phyloP scores from a whole-genome alignment of 176 grass and related monocot genomes.

The Tillandsia leiboldiana region DNA sequence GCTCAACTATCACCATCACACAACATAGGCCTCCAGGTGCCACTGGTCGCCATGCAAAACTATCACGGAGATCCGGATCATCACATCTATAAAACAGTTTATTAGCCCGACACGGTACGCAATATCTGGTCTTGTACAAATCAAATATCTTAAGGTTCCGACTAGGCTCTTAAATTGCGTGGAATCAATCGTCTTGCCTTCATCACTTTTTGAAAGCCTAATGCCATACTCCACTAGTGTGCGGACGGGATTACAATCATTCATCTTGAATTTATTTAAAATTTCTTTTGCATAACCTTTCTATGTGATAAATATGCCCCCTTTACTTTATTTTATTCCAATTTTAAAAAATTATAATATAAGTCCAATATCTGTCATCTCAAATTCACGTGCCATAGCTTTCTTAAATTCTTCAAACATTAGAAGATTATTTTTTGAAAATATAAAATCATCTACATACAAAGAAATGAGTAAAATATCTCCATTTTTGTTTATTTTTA shows the following conservation, averaged over 20 bases:
- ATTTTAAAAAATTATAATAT: not conserved
- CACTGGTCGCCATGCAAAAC: no score
- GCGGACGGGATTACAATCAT: no score
- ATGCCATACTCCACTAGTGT: not conserved
- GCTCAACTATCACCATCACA: no score
- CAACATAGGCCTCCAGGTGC: no score
- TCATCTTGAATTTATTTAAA: no score
- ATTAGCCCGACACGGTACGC: not conserved
- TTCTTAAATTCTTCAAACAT: not conserved
- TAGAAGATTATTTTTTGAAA: no score
- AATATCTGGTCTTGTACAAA: not conserved
- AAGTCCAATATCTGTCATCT: not conserved
- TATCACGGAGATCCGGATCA: no score
- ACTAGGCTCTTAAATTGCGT: no score
- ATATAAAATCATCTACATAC: no score
- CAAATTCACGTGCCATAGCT: not conserved
- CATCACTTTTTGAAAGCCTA: not conserved
- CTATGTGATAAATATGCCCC: not conserved
- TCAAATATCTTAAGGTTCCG: not conserved
- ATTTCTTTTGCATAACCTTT: not conserved
- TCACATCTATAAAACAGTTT: not conserved
- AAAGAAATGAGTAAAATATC: no score
- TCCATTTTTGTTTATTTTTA: no score
- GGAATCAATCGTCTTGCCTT: not conserved
- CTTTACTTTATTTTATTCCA: not conserved